These are phyloP conservation scores for Blepharisma japonicum DNA, from an alignment of 73 alveolate genomes.

Conservation along the genomic window DNA sequence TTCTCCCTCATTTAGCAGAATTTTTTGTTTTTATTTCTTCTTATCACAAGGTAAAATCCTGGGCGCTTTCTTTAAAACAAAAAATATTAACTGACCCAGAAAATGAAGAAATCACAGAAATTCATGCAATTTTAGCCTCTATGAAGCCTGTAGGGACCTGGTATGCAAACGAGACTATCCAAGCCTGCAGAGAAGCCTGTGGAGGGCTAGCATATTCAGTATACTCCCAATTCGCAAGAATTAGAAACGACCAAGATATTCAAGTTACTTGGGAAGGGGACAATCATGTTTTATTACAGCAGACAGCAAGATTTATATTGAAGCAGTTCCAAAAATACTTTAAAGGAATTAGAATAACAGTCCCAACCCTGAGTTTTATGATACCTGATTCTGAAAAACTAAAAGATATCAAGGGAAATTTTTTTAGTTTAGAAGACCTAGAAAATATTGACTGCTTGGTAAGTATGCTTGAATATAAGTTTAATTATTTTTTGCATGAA, in stretches of 20 bases:
- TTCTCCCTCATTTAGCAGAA: constrained; percentile 58
- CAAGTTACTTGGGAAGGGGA: constrained; percentile 68
- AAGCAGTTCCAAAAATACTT: background rate
- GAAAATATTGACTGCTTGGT: too few relatives aligned
- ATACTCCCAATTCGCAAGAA: constrained; percentile 30
- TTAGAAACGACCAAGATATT: constrained; percentile 39
- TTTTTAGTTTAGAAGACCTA: too few relatives aligned
- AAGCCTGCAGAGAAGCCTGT: constrained; percentile 39
- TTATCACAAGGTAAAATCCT: background rate
- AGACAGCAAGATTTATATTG: constrained; percentile 37
- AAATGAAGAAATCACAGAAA: background rate
- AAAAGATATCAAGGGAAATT: too few relatives aligned
- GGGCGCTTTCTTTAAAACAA: background rate
- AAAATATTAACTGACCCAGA: background rate
- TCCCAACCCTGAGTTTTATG: too few relatives aligned
- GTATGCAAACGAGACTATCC: constrained; percentile 25
- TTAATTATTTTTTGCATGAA: too few relatives aligned
- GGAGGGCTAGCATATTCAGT: constrained; percentile 50
- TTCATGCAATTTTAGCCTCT: constrained; percentile 39
- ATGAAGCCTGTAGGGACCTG: constrained; percentile 27
- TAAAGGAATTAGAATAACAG: too few relatives aligned
- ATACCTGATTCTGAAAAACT: too few relatives aligned
- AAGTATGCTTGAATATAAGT: too few relatives aligned
- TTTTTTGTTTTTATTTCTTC: background rate
- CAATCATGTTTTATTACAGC: constrained; percentile 50